phyloP scores from a whole-genome alignment of 2,329 filamentous ascomycete species.

The Monilinia fructigena region DNA sequence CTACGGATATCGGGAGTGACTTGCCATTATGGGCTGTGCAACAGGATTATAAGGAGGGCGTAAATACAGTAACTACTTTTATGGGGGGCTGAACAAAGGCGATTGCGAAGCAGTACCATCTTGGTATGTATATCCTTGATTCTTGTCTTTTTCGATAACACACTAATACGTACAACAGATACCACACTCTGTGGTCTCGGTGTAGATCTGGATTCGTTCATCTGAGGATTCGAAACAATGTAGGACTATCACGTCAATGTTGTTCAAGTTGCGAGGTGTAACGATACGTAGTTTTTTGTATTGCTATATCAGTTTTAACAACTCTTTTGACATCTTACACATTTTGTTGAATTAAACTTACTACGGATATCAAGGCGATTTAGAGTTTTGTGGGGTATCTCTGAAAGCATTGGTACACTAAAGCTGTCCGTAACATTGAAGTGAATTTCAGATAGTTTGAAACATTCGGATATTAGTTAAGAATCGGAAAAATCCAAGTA shows the following conservation, averaged over 20 bases:
- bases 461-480: no score
- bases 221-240: neutral
- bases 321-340: neutral
- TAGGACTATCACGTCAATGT: neutral
- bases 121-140: conserved; percentile 27
- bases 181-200: conserved; percentile 33
- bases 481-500: no score
- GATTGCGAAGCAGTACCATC: conserved; percentile 33
- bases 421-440: no score
- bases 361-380: no score
- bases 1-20: conserved; percentile 32
- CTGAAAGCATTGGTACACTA: no score
- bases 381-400: no score
- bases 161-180: conserved; percentile 26
- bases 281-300: neutral
- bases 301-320: neutral
- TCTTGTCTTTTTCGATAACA: neutral
- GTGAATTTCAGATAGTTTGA: no score
- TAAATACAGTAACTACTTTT: conserved; percentile 31
- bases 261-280: neutral
- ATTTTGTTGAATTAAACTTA: neutral
- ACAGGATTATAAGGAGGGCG: conserved; percentile 28
- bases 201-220: conserved; percentile 27
- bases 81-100: conserved; percentile 35
- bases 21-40: conserved; percentile 37